Evolutionary conservation across 768 basidiomycete genomes (phyloP).

Genomic region (Calocera viscosa): DNA sequence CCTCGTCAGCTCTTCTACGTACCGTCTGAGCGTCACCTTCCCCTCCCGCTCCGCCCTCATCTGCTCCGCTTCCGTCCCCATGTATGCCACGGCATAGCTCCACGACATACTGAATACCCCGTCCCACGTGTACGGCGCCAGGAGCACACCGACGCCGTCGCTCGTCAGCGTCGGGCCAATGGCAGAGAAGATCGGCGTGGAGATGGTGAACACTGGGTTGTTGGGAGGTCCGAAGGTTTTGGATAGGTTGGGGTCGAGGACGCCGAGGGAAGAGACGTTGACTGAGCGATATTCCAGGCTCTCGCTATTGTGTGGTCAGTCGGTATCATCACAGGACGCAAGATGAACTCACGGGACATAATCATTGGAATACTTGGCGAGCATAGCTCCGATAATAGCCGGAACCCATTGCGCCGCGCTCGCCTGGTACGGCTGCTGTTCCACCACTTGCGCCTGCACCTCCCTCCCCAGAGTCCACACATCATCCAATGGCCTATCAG

Average conservation of each 20-base stretch:
- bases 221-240: neutral
- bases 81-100: neutral
- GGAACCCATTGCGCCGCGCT: neutral
- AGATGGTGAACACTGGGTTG: neutral
- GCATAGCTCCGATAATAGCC: neutral
- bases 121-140: neutral
- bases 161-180: neutral
- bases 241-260: neutral
- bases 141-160: neutral
- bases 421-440: neutral
- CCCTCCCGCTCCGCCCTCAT: neutral
- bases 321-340: neutral
- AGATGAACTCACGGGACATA: neutral
- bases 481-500: neutral
- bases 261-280: neutral
- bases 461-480: neutral
- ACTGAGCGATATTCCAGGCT: neutral
- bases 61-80: neutral
- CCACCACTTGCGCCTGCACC: neutral
- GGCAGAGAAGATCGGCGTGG: neutral
- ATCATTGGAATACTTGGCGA: neutral
- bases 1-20: neutral
- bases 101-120: neutral
- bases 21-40: neutral
- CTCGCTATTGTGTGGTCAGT: neutral